phyloP scores from a whole-genome alignment of 179 eudicot species.

The Spinacia oleracea region DNA sequence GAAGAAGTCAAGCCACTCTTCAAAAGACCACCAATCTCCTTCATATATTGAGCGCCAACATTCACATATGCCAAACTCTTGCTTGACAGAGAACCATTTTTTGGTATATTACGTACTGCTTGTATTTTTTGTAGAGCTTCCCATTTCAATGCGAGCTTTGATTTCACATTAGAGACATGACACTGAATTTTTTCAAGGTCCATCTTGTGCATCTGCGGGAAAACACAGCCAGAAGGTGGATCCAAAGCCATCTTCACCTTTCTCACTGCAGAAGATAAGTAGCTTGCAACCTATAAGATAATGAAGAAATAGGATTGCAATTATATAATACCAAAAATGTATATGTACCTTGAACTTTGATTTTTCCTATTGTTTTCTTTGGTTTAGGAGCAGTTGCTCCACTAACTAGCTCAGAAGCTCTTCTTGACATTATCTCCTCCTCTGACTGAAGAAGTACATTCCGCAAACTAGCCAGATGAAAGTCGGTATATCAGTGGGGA shows the following conservation, averaged over 20 bases:
- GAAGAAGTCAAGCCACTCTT: constrained; percentile 53
- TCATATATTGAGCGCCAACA: constrained; percentile 51
- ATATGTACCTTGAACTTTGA: constrained; percentile 81
- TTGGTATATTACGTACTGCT: constrained; percentile 34
- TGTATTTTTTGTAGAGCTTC: constrained; percentile 36
- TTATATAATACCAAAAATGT: not conserved
- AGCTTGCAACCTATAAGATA: not conserved
- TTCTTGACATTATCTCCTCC: constrained; percentile 68
- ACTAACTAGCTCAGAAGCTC: constrained; percentile 50
- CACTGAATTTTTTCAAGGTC: constrained; percentile 53
- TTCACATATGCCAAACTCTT: constrained; percentile 80
- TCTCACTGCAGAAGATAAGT: constrained; percentile 46
- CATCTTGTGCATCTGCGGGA: constrained; percentile 53
- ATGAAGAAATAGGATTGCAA: not conserved
- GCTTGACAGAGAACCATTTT: constrained; percentile 56
- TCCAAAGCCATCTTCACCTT: constrained; percentile 86
- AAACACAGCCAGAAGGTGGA: constrained; percentile 70
- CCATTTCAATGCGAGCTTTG: constrained; percentile 52
- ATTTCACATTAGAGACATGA: constrained; percentile 49
- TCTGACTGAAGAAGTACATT: constrained; percentile 80
- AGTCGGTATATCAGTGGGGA: not conserved
- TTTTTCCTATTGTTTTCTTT: constrained; percentile 76
- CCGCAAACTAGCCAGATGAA: constrained; percentile 49
- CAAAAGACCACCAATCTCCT: constrained; percentile 32
- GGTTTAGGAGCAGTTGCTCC: constrained; percentile 64